Base-by-base conservation (phyloP, 768 basidiomycete genomes). In the Tubosaeta brunneosetosa region DNA sequence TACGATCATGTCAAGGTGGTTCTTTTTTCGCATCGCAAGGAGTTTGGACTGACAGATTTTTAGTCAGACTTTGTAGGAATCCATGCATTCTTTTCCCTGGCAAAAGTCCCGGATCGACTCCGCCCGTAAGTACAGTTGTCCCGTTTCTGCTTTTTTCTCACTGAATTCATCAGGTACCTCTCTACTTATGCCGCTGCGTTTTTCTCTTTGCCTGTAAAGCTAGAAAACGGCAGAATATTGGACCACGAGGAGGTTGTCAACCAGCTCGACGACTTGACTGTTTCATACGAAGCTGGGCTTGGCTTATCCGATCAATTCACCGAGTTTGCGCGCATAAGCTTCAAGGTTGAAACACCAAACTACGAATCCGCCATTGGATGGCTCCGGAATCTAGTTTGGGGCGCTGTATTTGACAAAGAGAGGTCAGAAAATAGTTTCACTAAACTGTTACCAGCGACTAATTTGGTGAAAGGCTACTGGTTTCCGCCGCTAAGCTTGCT, bases 51-150 rank as follows among this genome's bases (percentile, higher is more conserved):
- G 37, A 52, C 40, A 37, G 47, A 43, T 53, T 14, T 44, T 1
- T 56, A 97, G 90, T 98, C 95, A 8, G 92, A 95, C 62, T 98
- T 99, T 67, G 83, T 97, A 51, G 81, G 84, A 16, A 72, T 98
- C 29, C 79, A 87, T 57, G 87, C 84, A 8, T 80, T 85, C 55
- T 83, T 97, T 61, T 93, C 94, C 8, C 72, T 95, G 13, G 77
- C 78, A 17, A 79, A 79, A 36, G 69, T 97, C 6, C 86, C 93
- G 0, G 69, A 85, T 55, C 76, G 80, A 22, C 80, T 98, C 44
- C 84, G 87, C 61, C 88, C 91, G 84, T 67, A 44, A 25, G 65
- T 68, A 26, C 17, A 46, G 17, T 49, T 46, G 13, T 88, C 68
- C 33, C 52, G 40, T 44, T 33, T 10, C 8, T 25, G 48, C 37